Evolutionary conservation across 2,329 filamentous ascomycete species (phyloP).

Genomic region (Epichloe festucae): DNA sequence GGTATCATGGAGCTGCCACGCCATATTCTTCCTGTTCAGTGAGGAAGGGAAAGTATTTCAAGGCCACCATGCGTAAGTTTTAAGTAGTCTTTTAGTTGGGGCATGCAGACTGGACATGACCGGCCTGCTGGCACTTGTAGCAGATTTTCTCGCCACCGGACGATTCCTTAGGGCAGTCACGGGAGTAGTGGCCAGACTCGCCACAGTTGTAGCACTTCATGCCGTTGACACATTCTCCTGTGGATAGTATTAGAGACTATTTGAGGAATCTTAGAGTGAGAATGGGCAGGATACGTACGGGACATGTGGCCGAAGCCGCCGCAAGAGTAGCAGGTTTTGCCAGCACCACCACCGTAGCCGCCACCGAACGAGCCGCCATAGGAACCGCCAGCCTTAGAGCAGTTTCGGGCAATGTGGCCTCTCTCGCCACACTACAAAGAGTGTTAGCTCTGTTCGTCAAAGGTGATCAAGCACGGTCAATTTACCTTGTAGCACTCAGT

Average conservation of each 20-base stretch:
- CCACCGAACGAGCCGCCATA: conserved; percentile 23
- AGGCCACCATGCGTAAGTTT: conserved; percentile 8
- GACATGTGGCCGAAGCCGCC: conserved; percentile 96
- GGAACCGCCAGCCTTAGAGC: conserved; percentile 49
- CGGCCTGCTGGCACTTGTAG: conserved; percentile 82
- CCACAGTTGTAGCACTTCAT: conserved; percentile 99
- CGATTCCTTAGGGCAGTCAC: conserved; percentile 91
- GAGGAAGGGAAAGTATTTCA: conserved; percentile 12
- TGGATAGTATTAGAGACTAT: conserved; percentile 10
- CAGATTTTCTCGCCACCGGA: conserved; percentile 84
- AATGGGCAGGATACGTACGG: conserved; percentile 36
- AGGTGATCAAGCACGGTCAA: background rate
- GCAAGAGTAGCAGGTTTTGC: conserved; percentile 96
- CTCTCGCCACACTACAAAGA: conserved; percentile 65
- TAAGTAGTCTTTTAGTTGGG: conserved; percentile 44
- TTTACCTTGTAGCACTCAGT: conserved; percentile 80
- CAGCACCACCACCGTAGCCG: conserved; percentile 35
- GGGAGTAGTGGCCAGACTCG: conserved; percentile 87
- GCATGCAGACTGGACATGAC: conserved; percentile 90
- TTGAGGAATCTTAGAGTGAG: too few relatives aligned
- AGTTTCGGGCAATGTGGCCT: conserved; percentile 92
- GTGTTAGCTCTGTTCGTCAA: background rate
- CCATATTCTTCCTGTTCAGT: conserved; percentile 18
- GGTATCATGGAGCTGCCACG: conserved; percentile 31
- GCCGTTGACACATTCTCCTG: conserved; percentile 87